These are phyloP conservation scores for Rhynchosporium graminicola DNA, from an alignment of 2,329 filamentous ascomycete species.

Conservation along the genomic window DNA sequence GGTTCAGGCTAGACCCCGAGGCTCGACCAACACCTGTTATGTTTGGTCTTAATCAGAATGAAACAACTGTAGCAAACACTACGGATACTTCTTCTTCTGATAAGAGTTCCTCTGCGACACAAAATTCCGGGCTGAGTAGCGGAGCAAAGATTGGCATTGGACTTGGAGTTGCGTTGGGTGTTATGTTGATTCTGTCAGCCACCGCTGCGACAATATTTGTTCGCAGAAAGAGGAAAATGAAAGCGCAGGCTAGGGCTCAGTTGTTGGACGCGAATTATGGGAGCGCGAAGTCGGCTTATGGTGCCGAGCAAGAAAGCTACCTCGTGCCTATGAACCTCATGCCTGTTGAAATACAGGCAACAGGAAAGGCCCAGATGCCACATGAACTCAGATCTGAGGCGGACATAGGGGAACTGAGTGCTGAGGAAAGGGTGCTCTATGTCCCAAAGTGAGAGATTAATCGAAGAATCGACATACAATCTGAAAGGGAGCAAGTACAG, in stretches of 20 bases:
- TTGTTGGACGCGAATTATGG: background rate
- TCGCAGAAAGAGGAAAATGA: conserved; percentile 1
- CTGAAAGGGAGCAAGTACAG: too few species aligned
- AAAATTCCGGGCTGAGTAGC: conserved; percentile 5
- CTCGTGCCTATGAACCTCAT: background rate
- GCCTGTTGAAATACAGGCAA: background rate
- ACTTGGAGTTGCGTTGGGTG: conserved; percentile 19
- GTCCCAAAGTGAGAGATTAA: background rate
- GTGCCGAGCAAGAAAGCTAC: background rate
- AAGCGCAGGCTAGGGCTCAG: background rate
- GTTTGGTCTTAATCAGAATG: background rate
- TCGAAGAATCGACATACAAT: too few species aligned
- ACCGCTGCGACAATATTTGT: conserved; percentile 7
- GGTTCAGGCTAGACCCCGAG: conserved; percentile 12
- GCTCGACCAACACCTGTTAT: conserved; percentile 11
- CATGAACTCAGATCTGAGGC: background rate
- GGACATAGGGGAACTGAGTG: conserved; percentile 7
- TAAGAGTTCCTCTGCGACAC: too few species aligned
- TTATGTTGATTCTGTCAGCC: background rate
- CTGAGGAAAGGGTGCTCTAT: background rate
- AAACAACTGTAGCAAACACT: background rate
- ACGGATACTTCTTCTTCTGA: background rate
- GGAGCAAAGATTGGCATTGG: conserved; percentile 22
- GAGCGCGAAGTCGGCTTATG: background rate
- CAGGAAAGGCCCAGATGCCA: background rate